Evolutionary conservation across 345 rosid species (phyloP).

Genomic region (Nasturtium officinale): DNA sequence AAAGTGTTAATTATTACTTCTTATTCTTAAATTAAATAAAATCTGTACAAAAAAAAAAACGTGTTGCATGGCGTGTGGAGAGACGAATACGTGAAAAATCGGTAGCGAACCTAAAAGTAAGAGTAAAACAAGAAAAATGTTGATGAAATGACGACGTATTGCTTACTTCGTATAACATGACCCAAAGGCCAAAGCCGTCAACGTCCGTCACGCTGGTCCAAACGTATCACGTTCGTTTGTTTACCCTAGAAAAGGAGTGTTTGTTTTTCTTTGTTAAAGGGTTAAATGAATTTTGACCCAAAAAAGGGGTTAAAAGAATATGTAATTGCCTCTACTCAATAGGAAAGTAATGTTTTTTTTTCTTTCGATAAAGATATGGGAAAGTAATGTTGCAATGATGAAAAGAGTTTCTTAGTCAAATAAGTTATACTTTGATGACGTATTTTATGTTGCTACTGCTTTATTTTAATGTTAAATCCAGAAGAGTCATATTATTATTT

Average conservation of each 20-base stretch:
- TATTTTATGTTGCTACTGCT: neutral
- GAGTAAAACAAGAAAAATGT: neutral
- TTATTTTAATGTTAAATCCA: neutral
- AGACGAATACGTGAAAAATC: neutral
- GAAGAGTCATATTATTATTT: neutral
- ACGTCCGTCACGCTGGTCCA: constrained; percentile 19
- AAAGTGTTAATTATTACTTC: neutral
- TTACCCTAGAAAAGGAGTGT: neutral
- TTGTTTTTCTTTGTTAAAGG: no score
- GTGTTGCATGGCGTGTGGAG: constrained; percentile 16
- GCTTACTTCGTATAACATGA: neutral
- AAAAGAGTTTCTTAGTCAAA: neutral
- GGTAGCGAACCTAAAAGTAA: neutral
- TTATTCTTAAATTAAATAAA: neutral
- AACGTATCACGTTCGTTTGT: constrained; percentile 34
- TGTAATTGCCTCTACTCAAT: neutral
- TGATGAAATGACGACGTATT: constrained; percentile 18
- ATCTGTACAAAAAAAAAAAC: constrained; percentile 10
- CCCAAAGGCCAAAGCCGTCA: constrained; percentile 8
- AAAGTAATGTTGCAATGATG: neutral
- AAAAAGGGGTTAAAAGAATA: neutral
- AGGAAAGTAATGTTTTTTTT: neutral
- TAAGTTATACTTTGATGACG: neutral
- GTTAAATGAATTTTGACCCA: no score
- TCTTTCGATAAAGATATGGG: no score